A percentile compares a stretch with the other conserved stretches of the same genome.
These are phyloP conservation scores for Trametes pubescens DNA, from an alignment of 1,284 basidiomycete species.

Conservation along the genomic window DNA sequence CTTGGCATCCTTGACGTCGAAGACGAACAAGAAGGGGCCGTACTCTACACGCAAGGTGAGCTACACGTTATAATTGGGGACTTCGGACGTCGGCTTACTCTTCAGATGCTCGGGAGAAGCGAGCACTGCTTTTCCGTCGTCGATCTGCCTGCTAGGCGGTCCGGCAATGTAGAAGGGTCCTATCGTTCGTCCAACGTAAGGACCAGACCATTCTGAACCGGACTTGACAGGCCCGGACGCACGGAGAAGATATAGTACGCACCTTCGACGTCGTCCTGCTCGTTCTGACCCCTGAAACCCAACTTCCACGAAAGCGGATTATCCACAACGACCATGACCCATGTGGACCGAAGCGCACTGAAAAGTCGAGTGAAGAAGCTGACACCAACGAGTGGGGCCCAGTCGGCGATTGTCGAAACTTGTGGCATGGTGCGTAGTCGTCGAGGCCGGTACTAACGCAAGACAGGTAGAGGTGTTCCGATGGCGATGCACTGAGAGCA, in stretches of 20 bases:
- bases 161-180: conserved; percentile 41
- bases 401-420: conserved; percentile 27
- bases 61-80: neutral
- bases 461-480: neutral
- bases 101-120: conserved; percentile 34
- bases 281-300: conserved; percentile 20
- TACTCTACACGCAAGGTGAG: conserved; percentile 28
- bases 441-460: no score
- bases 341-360: conserved; percentile 19
- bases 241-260: neutral
- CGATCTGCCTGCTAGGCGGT: conserved; percentile 37
- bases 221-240: neutral
- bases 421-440: conserved; percentile 7
- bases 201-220: neutral
- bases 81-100: conserved; percentile 26
- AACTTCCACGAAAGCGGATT: conserved; percentile 27
- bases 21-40: conserved; percentile 35
- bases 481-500: neutral
- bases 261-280: conserved; percentile 31
- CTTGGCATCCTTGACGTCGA: conserved; percentile 36
- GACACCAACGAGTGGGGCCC: conserved; percentile 22
- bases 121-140: conserved; percentile 39
- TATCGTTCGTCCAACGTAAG: conserved; percentile 16
- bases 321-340: conserved; percentile 22
- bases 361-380: conserved; percentile 24